phyloP scores from a whole-genome alignment of 2,329 filamentous ascomycete genomes.

The Lecanicillium sp. region DNA sequence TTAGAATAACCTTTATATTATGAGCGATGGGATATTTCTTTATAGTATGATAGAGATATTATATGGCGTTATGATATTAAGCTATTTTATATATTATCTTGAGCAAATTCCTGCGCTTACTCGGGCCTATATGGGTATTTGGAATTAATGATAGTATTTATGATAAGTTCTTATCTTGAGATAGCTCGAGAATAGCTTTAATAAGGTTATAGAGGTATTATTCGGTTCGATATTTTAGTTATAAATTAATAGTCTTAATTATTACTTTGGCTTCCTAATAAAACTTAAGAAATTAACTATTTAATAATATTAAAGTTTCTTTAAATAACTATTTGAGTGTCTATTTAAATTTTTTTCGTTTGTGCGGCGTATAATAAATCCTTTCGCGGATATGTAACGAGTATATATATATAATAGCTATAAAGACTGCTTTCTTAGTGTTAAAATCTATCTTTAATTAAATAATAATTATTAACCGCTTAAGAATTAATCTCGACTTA shows the following conservation, averaged over 20 bases:
- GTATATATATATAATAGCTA: slow-evolving; percentile 27
- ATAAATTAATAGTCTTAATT: slow-evolving; percentile 21
- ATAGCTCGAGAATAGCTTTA: slow-evolving; percentile 23
- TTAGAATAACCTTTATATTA: slow-evolving; percentile 22
- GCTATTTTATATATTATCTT: slow-evolving; percentile 32
- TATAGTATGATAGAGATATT: slow-evolving; percentile 27
- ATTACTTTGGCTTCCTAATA: slow-evolving; percentile 18
- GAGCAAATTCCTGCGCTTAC: slow-evolving; percentile 18
- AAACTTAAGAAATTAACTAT: slow-evolving; percentile 14
- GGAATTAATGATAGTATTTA: slow-evolving; percentile 17
- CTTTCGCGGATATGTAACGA: slow-evolving; percentile 16
- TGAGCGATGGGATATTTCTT: slow-evolving; percentile 25
- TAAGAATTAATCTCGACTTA: neutral
- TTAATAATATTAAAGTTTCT: neutral
- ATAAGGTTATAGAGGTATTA: slow-evolving; percentile 23
- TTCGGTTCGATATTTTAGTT: slow-evolving; percentile 21
- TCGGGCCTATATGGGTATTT: slow-evolving; percentile 16
- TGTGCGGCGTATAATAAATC: slow-evolving; percentile 23
- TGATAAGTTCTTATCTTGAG: slow-evolving; percentile 14
- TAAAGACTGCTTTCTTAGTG: slow-evolving; percentile 20
- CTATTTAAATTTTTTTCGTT: slow-evolving; percentile 15
- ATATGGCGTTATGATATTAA: slow-evolving; percentile 30
- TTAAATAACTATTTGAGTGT: slow-evolving; percentile 8
- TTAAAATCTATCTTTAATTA: slow-evolving; percentile 1
- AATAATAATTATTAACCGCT: neutral